These are phyloP conservation scores for Tolypocladium tropicale DNA, from an alignment of 2,329 filamentous ascomycete genomes.

Conservation along the genomic window DNA sequence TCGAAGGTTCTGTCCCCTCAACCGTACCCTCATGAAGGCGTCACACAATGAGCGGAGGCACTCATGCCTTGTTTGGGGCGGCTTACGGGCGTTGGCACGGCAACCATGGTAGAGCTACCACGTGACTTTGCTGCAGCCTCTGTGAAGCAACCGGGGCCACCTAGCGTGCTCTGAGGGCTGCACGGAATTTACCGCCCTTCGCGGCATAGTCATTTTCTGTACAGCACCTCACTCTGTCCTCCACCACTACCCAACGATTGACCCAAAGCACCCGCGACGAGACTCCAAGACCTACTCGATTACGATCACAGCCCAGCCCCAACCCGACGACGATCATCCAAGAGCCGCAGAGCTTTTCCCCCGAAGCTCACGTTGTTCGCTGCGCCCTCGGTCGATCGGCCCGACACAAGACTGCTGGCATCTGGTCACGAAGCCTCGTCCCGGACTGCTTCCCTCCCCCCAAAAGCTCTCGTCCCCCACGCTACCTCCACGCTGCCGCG, in stretches of 20 bases:
- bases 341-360: not conserved
- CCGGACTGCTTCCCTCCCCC: slow-evolving; percentile 1
- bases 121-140: slow-evolving; percentile 15
- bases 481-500: not conserved
- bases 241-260: slow-evolving; percentile 4
- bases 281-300: not conserved
- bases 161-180: slow-evolving; percentile 9
- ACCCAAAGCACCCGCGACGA: slow-evolving; percentile 1
- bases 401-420: slow-evolving; percentile 1
- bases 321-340: not conserved
- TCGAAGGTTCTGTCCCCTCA: not conserved
- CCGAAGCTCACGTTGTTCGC: not conserved
- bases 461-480: not conserved
- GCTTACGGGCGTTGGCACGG: slow-evolving; percentile 7
- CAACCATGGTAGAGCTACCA: slow-evolving; percentile 7
- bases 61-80: not conserved
- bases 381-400: slow-evolving; percentile 3
- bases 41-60: not conserved
- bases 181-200: slow-evolving; percentile 18
- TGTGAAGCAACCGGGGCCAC: too few relatives aligned
- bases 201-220: slow-evolving; percentile 20
- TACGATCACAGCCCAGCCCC: not conserved
- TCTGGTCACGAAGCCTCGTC: slow-evolving; percentile 3
- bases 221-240: slow-evolving; percentile 17
- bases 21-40: not conserved